phyloP scores from a whole-genome alignment of 768 basidiomycete genomes.

The Tulasnella sp. region DNA sequence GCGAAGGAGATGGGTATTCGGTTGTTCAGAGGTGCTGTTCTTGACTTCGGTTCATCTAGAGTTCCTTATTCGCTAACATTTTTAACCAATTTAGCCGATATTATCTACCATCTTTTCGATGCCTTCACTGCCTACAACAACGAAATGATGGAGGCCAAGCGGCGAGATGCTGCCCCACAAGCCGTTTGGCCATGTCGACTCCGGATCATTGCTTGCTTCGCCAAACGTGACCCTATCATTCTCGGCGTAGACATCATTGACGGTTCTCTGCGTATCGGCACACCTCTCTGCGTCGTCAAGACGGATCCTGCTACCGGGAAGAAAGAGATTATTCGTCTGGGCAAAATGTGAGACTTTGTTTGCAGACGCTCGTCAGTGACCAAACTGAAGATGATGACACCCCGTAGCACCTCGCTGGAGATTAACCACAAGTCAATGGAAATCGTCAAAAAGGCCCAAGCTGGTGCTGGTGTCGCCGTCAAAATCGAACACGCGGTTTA shows the following conservation, averaged over 20 bases:
- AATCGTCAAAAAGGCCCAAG: constrained; percentile 85
- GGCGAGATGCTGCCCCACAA: constrained; percentile 84
- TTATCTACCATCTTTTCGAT: constrained; percentile 98
- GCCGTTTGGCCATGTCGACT: constrained; percentile 97
- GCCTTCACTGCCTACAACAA: constrained; percentile 91
- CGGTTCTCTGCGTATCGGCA: constrained; percentile 84
- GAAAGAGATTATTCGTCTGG: constrained; percentile 86
- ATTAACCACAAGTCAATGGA: constrained; percentile 93
- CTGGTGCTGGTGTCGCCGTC: constrained; percentile 94
- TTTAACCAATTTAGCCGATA: constrained; percentile 67
- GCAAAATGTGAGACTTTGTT: constrained; percentile 72
- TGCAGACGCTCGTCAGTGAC: no score
- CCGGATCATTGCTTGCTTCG: constrained; percentile 89
- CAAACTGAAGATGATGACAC: no score
- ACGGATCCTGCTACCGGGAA: constrained; percentile 81
- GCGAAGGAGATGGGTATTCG: constrained; percentile 93
- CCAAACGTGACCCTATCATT: constrained; percentile 96
- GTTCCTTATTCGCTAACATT: background rate
- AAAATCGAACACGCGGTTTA: constrained; percentile 98
- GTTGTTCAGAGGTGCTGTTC: constrained; percentile 78
- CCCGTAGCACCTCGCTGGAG: constrained; percentile 81
- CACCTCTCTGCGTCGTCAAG: constrained; percentile 93
- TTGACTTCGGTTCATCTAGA: constrained; percentile 23
- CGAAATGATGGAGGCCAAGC: constrained; percentile 88
- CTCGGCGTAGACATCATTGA: constrained; percentile 95